Base-by-base conservation (phyloP, 345 rosid genomes). In the Geranium rotundifolium region DNA sequence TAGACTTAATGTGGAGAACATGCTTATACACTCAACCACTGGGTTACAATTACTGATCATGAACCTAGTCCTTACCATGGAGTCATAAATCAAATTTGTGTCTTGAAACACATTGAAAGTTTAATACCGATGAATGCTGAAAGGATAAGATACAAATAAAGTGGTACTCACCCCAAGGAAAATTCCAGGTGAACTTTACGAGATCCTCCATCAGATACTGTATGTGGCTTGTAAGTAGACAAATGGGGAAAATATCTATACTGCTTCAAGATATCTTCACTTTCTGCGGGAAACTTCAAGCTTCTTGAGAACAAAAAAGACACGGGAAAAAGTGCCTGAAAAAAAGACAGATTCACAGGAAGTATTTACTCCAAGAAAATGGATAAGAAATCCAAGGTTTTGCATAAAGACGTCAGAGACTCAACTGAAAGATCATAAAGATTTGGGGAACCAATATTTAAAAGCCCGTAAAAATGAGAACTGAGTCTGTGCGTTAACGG, bases 121-220 rank as follows among this genome's bases (percentile, higher is more conserved):
- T 14, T 46, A 14, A 9, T 18, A 0, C 19, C 17, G n/a, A 55
- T 55, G 57, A 16, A 17, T 60, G 23, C 30, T 12, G 3, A 61
- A 19, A 6, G 1, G 56, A n/a, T 14, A 17, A 30, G 20, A 61
- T 56, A 37, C 62, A 46, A 14, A 71, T 60, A 20, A 31, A 16
- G 58, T 46, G 58, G 17, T 34, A 76, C 99, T 81, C 57, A 90
- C 99, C 99, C 99, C 54, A 90, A 62, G 73, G 92, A 84, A 74
- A 93, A 84, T 70, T 93, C 91, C 77, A 93, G 75, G 83, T 90
- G 61, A 76, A 93, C 83, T 79, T 86, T 82, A n/a, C 97, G 87
- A 66, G 83, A 76, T 70, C 83, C 78, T 17, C 81, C 76, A 3
- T 58, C 66, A 23, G 68, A 75, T 15, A 20, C 54, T 59, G 67